Evolutionary conservation across 2,329 filamentous ascomycete species (phyloP).

Genomic region (Diaporthe aspalathi): DNA sequence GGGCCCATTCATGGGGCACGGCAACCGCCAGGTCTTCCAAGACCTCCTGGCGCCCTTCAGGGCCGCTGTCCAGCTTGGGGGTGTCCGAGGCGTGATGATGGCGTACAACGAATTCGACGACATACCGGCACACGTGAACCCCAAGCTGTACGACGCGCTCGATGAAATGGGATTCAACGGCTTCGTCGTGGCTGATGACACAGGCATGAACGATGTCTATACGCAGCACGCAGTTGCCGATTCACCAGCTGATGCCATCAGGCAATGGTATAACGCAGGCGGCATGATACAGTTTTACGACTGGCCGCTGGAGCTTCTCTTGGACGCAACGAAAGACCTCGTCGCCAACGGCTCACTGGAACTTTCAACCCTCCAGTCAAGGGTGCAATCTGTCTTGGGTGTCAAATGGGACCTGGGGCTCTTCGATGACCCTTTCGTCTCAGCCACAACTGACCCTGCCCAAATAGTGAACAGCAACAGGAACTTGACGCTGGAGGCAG

Average conservation of each 20-base stretch:
- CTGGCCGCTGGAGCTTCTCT: constrained; percentile 52
- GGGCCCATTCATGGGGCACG: constrained; percentile 56
- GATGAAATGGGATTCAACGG: constrained; percentile 55
- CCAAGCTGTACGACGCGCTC: constrained; percentile 52
- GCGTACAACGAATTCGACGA: constrained; percentile 56
- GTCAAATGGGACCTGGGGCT: constrained; percentile 58
- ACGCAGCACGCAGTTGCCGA: constrained; percentile 51
- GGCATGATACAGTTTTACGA: constrained; percentile 60
- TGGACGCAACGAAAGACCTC: constrained; percentile 51
- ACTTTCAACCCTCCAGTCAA: constrained; percentile 50
- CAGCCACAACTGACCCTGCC: constrained; percentile 49
- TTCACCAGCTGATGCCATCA: constrained; percentile 53
- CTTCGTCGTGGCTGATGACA: constrained; percentile 56
- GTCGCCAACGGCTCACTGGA: constrained; percentile 51
- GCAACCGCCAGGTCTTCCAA: constrained; percentile 55
- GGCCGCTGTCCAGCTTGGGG: constrained; percentile 55
- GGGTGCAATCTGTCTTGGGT: constrained; percentile 51
- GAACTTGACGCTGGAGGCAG: constrained; percentile 54
- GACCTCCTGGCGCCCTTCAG: constrained; percentile 57
- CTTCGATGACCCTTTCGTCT: constrained; percentile 53
- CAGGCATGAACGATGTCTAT: constrained; percentile 50
- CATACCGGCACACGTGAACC: constrained; percentile 53
- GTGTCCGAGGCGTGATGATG: constrained; percentile 58
- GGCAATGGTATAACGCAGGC: constrained; percentile 58
- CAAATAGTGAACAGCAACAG: constrained; percentile 50